These are phyloP conservation scores for Casuarina cunninghamiana DNA, from an alignment of 306 rosid species.

Conservation along the genomic window DNA sequence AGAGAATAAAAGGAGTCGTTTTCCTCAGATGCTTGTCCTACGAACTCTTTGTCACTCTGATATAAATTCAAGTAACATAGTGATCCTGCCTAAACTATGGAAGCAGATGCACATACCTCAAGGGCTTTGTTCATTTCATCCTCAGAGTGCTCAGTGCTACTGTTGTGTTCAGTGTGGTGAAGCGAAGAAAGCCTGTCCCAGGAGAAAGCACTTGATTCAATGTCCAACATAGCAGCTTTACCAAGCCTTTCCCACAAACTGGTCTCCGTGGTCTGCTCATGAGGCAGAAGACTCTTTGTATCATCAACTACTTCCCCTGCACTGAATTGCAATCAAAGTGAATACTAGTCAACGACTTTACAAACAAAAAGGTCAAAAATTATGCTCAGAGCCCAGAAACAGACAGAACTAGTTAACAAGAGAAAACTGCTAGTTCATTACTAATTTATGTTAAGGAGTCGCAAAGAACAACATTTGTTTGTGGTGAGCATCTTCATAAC, in stretches of 20 bases:
- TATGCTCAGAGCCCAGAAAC: neutral
- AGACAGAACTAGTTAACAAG: neutral
- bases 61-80: neutral
- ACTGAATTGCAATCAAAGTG: slow-evolving; percentile 43
- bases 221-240: slow-evolving; percentile 73
- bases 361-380: neutral
- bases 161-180: slow-evolving; percentile 76
- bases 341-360: slow-evolving; percentile 14
- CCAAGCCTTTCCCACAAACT: slow-evolving; percentile 94
- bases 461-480: neutral
- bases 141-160: slow-evolving; percentile 75
- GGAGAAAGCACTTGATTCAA: slow-evolving; percentile 65
- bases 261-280: slow-evolving; percentile 58
- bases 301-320: slow-evolving; percentile 44
- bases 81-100: neutral
- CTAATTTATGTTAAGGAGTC: neutral
- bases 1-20: slow-evolving; percentile 8
- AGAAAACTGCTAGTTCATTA: neutral
- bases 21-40: slow-evolving; percentile 11
- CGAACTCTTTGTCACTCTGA: neutral
- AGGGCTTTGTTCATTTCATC: slow-evolving; percentile 83
- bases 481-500: neutral
- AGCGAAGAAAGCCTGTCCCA: slow-evolving; percentile 84
- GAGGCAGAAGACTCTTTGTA: slow-evolving; percentile 27
- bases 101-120: slow-evolving; percentile 56